A percentile compares a stretch with the other conserved stretches of the same genome.
phyloP scores from a whole-genome alignment of 352 stramenopile species.

The Blastocystis sp. region DNA sequence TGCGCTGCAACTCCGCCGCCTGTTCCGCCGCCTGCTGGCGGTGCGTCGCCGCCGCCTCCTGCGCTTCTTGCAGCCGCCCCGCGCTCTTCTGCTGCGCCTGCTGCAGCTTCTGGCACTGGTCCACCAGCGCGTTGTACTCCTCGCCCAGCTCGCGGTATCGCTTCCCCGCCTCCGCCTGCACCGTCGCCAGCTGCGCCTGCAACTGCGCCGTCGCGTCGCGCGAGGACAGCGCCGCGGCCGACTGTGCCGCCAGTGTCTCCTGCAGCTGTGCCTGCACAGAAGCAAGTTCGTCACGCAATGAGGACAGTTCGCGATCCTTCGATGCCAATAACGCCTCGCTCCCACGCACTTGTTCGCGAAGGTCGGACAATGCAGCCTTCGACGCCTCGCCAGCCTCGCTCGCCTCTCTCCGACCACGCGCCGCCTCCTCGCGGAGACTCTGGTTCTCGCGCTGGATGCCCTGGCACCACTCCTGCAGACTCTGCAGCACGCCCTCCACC shows the following conservation, averaged over 20 bases:
- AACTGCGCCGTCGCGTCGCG: slow-evolving; percentile 22
- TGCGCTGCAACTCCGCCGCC: not conserved
- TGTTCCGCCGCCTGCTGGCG: not conserved
- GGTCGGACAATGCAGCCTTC: not conserved
- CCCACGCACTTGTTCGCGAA: not conserved
- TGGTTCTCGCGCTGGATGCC: slow-evolving; percentile 1
- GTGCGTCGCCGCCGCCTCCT: not conserved
- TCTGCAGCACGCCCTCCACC: not conserved
- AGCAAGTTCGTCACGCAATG: not conserved
- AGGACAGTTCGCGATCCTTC: not conserved
- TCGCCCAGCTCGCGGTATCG: slow-evolving; percentile 11
- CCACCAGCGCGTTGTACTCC: slow-evolving; percentile 31
- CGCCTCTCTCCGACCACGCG: not conserved
- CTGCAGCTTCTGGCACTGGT: not conserved
- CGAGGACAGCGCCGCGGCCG: not conserved
- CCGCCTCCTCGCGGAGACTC: not conserved
- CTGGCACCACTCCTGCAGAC: slow-evolving; percentile 26
- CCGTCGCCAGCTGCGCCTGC: not conserved
- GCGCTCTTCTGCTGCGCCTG: not conserved
- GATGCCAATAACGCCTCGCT: not conserved
- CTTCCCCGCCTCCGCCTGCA: slow-evolving; percentile 3
- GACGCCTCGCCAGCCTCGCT: not conserved
- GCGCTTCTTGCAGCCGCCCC: not conserved
- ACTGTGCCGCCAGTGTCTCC: not conserved
- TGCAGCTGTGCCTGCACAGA: slow-evolving; percentile 4